Conservation (phyloP, 2,329 filamentous ascomycete genomes). For the Fonsecaea erecta region DNA sequence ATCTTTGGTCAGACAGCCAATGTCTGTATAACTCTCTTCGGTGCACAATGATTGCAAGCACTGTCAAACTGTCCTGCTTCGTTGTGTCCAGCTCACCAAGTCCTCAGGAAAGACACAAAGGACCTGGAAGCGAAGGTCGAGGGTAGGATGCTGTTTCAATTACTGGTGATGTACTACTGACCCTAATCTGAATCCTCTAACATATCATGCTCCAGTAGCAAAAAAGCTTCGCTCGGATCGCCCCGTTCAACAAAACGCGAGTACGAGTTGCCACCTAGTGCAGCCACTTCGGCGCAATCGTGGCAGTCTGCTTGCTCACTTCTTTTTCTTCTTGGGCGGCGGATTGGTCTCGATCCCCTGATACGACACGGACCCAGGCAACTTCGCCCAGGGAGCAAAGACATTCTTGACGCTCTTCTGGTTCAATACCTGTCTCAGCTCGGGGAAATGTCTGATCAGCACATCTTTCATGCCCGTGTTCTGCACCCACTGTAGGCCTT, state of each 20-base stretch:
- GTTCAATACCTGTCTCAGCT: constrained; percentile 38
- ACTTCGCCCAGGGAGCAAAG: constrained; percentile 23
- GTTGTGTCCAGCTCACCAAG: too few species aligned
- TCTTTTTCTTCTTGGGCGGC: constrained; percentile 32
- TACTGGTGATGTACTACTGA: background rate
- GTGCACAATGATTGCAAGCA: too few species aligned
- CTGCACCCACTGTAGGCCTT: constrained; percentile 51
- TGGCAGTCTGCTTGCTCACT: background rate
- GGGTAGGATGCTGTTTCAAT: background rate
- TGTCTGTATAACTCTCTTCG: too few species aligned
- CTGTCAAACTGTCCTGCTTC: too few species aligned
- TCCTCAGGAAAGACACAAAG: too few species aligned
- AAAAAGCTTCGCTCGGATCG: background rate
- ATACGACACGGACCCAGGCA: constrained; percentile 36
- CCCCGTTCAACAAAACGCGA: background rate
- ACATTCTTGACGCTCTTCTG: constrained; percentile 19
- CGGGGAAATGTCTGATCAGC: constrained; percentile 51
- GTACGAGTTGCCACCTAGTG: background rate
- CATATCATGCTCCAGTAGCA: background rate
- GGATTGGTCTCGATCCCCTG: constrained; percentile 32
- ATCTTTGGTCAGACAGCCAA: too few species aligned
- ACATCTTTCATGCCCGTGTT: constrained; percentile 50
- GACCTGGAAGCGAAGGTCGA: background rate
- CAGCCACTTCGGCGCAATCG: background rate
- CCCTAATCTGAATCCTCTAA: background rate